These are phyloP conservation scores for Aaosphaeria arxii DNA, from an alignment of 2,329 filamentous ascomycete genomes.

Conservation along the genomic window DNA sequence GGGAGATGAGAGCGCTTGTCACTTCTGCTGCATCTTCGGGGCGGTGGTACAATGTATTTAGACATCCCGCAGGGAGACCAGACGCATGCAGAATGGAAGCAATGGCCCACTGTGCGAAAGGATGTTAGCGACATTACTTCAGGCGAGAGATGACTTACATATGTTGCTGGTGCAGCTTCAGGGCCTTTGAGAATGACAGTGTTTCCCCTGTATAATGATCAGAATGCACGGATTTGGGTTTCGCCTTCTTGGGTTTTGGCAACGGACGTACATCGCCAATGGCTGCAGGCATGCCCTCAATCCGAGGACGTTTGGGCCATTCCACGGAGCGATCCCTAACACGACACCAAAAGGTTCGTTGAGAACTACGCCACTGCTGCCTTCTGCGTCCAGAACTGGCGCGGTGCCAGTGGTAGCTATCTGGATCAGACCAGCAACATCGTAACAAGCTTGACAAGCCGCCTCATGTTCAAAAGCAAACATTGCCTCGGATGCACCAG, in stretches of 20 bases:
- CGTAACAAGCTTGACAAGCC: slow-evolving; percentile 16
- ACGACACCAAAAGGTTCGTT: slow-evolving; percentile 6
- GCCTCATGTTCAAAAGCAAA: slow-evolving; percentile 43
- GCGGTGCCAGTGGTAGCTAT: slow-evolving; percentile 41
- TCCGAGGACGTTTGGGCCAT: slow-evolving; percentile 4
- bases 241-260: too few relatives aligned
- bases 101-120: slow-evolving; percentile 1
- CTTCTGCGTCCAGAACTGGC: not conserved
- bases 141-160: not conserved
- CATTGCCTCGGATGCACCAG: slow-evolving; percentile 1
- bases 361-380: slow-evolving; percentile 1
- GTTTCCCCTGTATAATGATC: slow-evolving; percentile 28
- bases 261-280: not conserved
- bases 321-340: slow-evolving; percentile 4
- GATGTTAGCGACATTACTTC: not conserved
- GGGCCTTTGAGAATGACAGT: slow-evolving; percentile 25
- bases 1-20: slow-evolving; percentile 63
- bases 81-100: slow-evolving; percentile 39
- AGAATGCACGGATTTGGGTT: slow-evolving; percentile 35
- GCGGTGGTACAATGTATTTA: slow-evolving; percentile 64
- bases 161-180: not conserved
- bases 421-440: slow-evolving; percentile 31
- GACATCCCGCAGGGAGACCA: slow-evolving; percentile 68
- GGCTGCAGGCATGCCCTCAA: slow-evolving; percentile 1
- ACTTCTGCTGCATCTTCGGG: slow-evolving; percentile 59